A percentile compares a stretch with the other conserved stretches of the same genome.
Evolutionary conservation across 2,329 filamentous ascomycete species (phyloP).

Genomic region (Colletotrichum sp.): DNA sequence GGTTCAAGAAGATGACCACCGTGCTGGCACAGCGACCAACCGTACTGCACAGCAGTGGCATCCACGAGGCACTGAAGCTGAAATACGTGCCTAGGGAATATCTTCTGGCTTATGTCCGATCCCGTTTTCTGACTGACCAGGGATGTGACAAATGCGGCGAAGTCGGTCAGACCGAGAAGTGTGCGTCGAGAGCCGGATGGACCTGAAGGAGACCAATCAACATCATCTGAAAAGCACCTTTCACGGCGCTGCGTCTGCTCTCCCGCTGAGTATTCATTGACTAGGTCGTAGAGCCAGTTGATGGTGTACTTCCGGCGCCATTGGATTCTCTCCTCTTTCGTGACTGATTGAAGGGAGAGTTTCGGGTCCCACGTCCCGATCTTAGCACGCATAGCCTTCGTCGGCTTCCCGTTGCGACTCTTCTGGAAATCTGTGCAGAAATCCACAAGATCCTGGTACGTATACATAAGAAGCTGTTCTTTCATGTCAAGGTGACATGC

Average conservation of each 20-base stretch:
- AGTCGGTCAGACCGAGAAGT: slow-evolving; percentile 50
- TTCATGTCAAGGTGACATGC: slow-evolving; percentile 37
- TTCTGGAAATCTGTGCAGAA: slow-evolving; percentile 52
- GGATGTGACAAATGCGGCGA: slow-evolving; percentile 45
- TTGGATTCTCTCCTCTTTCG: slow-evolving; percentile 39
- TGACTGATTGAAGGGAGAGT: slow-evolving; percentile 40
- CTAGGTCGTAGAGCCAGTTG: slow-evolving; percentile 57
- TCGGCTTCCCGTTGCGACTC: slow-evolving; percentile 49
- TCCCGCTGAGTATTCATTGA: slow-evolving; percentile 47
- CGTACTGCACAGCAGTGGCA: slow-evolving; percentile 45
- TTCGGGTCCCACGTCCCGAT: slow-evolving; percentile 46
- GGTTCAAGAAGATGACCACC: slow-evolving; percentile 38
- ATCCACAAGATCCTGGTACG: slow-evolving; percentile 46
- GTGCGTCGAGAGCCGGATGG: slow-evolving; percentile 23
- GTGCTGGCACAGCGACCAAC: slow-evolving; percentile 41
- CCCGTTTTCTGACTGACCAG: slow-evolving; percentile 49
- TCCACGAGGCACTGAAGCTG: slow-evolving; percentile 57
- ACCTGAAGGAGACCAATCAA: background rate
- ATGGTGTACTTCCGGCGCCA: slow-evolving; percentile 56
- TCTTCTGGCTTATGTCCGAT: slow-evolving; percentile 39
- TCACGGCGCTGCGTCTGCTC: slow-evolving; percentile 42
- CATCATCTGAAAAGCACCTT: slow-evolving; percentile 25
- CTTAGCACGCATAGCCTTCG: slow-evolving; percentile 44
- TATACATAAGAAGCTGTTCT: slow-evolving; percentile 47
- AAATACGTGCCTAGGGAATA: slow-evolving; percentile 54